Evolutionary conservation across 768 basidiomycete genomes (phyloP), one percentile per base, ranked within the genome.

Genomic region (Xanthoconium stramineum): DNA sequence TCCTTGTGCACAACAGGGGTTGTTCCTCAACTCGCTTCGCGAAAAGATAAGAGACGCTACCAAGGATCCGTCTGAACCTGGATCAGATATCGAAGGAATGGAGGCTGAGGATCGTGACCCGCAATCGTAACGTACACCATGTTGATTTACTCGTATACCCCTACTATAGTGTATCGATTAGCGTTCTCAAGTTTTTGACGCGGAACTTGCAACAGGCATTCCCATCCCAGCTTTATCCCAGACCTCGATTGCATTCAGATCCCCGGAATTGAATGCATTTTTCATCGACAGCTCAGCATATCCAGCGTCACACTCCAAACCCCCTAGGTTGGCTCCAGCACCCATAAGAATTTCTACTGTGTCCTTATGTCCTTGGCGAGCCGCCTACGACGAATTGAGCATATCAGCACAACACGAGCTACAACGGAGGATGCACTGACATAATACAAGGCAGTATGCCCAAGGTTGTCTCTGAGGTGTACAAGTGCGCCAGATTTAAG

Each of bases 361-460:
- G 14, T 72, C 72, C 52, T 77, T 76, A 61, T 89, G 81, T 1
- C 85, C 80, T 66, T 89, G 85, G 24, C 91, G 80, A 29, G 89
- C 87, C 51, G 91, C 90, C 89, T 91, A 57, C 14, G 13, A 54
- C 28, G 24, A 44, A 19, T 50, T 0, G 38, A 49, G 35, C 39
- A 32, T 11, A 39, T 63, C 36, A 55, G 43, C 15, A 35, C 47
- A 50, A 54, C 13, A 20, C n/a, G 29, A 39, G 20, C 2, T 17
- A 36, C 29, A 6, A 28, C 6, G 51, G 20, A 38, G 17, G 46
- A 43, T 40, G 15, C 32, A 69, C 83, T 63, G 59, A 89, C 89
- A 71, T 92, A 89, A 71, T 93, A 94, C 15, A 94, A 74, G 4
- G 90, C 81, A 14, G 92, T 93, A 64, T 94, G 91, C 3, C 90